phyloP scores from a whole-genome alignment of 2,329 filamentous ascomycete genomes.

The Phaeomoniella chlamydospora region DNA sequence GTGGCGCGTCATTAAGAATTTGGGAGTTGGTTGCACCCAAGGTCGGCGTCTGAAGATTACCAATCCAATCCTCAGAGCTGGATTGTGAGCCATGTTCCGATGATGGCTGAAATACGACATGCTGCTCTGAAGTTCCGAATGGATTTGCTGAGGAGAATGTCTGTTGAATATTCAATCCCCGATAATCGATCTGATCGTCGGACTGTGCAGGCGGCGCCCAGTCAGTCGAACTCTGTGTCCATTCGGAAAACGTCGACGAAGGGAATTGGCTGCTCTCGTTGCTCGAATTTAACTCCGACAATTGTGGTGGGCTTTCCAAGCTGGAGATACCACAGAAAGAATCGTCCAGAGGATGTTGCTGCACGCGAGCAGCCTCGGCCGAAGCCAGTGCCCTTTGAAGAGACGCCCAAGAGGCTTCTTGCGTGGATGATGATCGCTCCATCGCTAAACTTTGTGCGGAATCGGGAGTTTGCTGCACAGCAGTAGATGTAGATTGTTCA shows the following conservation, averaged over 20 bases:
- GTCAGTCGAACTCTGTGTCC: background rate
- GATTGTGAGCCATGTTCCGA: background rate
- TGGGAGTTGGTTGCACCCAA: background rate
- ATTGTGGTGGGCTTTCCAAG: slow-evolving; percentile 8
- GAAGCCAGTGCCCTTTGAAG: slow-evolving; percentile 27
- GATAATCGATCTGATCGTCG: background rate
- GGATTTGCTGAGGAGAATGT: background rate
- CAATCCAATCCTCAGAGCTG: background rate
- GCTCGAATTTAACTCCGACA: slow-evolving; percentile 3
- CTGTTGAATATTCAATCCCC: background rate
- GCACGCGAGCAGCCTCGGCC: slow-evolving; percentile 22
- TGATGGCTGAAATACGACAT: background rate
- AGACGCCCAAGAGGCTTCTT: slow-evolving; percentile 27
- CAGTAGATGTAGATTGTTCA: background rate
- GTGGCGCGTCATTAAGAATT: background rate
- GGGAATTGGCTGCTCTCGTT: slow-evolving; percentile 1
- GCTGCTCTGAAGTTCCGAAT: background rate
- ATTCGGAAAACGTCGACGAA: background rate
- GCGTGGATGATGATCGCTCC: slow-evolving; percentile 21
- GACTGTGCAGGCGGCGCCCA: background rate
- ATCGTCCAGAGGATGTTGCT: slow-evolving; percentile 4
- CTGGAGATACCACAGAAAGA: slow-evolving; percentile 9
- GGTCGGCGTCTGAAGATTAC: background rate
- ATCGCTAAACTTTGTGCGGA: slow-evolving; percentile 12
- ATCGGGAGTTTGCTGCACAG: slow-evolving; percentile 10